A percentile compares a stretch with the other conserved stretches of the same genome.
Evolutionary conservation across 2,329 filamentous ascomycete genomes (phyloP).

Genomic region (Fusarium euwallaceae): DNA sequence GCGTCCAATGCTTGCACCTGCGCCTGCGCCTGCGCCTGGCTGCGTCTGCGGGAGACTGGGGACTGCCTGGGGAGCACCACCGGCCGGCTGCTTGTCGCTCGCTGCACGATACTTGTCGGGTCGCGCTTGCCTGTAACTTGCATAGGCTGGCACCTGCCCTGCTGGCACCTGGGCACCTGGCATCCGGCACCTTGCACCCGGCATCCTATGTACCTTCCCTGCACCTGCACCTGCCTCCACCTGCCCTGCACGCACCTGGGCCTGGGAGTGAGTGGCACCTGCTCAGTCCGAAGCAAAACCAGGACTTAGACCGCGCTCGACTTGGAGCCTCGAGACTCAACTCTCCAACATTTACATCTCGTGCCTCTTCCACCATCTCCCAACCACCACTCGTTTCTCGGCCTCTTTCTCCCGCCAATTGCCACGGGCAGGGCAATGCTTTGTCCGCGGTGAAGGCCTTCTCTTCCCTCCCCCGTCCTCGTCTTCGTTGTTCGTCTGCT

Average conservation of each 20-base stretch:
- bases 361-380: constrained; percentile 39
- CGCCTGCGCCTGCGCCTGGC: constrained; percentile 22
- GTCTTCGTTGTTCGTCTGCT: constrained; percentile 15
- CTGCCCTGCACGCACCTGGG: constrained; percentile 21
- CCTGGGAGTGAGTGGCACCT: constrained; percentile 39
- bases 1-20: constrained; percentile 21
- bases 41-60: constrained; percentile 29
- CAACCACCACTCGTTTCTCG: constrained; percentile 45
- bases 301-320: constrained; percentile 48
- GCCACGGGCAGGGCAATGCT: constrained; percentile 55
- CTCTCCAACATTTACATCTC: constrained; percentile 44
- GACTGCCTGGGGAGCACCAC: constrained; percentile 26
- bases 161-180: constrained; percentile 40
- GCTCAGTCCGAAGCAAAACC: constrained; percentile 44
- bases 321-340: constrained; percentile 46
- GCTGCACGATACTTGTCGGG: constrained; percentile 35
- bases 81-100: constrained; percentile 33
- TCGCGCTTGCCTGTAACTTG: constrained; percentile 41
- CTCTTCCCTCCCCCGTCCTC: constrained; percentile 35
- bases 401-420: constrained; percentile 48
- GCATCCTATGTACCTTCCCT: constrained; percentile 36
- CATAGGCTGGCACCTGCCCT: constrained; percentile 41
- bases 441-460: constrained; percentile 53
- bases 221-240: constrained; percentile 34
- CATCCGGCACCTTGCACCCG: constrained; percentile 42